Evolutionary conservation across 176 grass and related monocot species (phyloP), one percentile per base, ranked within the genome.

Genomic region (Leersia perrieri): DNA sequence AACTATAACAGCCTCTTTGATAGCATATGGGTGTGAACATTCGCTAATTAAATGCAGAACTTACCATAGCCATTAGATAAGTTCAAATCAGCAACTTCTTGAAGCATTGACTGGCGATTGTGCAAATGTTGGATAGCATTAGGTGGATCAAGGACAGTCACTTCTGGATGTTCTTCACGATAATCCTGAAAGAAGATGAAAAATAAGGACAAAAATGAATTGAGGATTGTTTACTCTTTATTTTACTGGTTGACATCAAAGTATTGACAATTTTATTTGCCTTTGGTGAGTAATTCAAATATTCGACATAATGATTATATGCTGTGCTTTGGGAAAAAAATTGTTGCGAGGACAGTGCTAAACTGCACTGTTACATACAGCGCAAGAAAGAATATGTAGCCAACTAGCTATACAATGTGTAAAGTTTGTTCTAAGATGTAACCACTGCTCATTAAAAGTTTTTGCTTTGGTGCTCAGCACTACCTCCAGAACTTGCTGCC

Each of bases 61-160:
- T 86, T 90, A 93, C 93, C 93, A 63, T 88, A 79, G 51, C 68
- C 83, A 42, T 97, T 84, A 9, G 88, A 92, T 35, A 97, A 70
- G 63, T 93, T 93, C 78, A 97, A 80, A 74, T 89, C 88, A 75
- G 90, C 88, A 35, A 97, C 93, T 86, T 89, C 93, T 76, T 97
- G 79, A 77, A 97, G 93, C 93, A 97, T 93, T 5, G 90, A 97
- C 51, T 97, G 85, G 57, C 93, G 88, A 85, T 97, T 97, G 13
- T 88, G 75, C 77, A 97, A 73, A 64, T 87, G 88, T 72, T 85
- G 76, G 69, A 97, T 97, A 51, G 93, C 93, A 88, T 83, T 82
- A 53, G 93, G 90, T 53, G 93, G 94, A 33, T 97, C 93, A 15
- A 97, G 88, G 15, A 97, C 63, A 72, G 88, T 93, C 31, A 97